A percentile compares a stretch with the other conserved stretches of the same genome.
Evolutionary conservation across 1,284 basidiomycete species (phyloP).

Genomic region (Cryptococcus sp.): DNA sequence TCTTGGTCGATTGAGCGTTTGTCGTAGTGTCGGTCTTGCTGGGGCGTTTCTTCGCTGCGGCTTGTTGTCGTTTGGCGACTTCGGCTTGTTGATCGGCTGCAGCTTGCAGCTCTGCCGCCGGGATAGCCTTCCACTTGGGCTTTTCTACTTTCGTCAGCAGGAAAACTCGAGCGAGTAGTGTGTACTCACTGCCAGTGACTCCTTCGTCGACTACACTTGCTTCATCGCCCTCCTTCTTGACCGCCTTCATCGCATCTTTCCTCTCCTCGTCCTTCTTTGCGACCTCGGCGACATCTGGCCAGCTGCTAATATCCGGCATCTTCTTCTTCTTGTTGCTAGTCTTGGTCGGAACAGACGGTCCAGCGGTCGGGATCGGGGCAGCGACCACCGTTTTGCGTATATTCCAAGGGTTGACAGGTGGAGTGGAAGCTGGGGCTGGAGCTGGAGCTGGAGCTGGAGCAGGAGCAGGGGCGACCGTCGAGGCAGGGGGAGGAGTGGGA

Average conservation of each 20-base stretch:
- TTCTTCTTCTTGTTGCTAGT: slow-evolving; percentile 15
- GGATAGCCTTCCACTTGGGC: slow-evolving; percentile 46
- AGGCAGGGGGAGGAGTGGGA: background rate
- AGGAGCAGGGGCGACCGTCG: background rate
- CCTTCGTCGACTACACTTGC: slow-evolving; percentile 14
- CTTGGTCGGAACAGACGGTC: too few relatives aligned
- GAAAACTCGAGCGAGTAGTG: background rate
- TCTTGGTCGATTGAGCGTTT: slow-evolving; percentile 1
- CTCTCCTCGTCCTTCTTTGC: slow-evolving; percentile 25
- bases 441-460: background rate
- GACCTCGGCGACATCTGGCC: slow-evolving; percentile 39
- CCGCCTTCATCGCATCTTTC: slow-evolving; percentile 23
- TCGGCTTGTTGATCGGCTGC: slow-evolving; percentile 44
- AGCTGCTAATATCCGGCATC: slow-evolving; percentile 24
- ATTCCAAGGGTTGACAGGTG: slow-evolving; percentile 38
- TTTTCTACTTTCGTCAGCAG: slow-evolving; percentile 31
- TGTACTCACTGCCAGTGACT: slow-evolving; percentile 21
- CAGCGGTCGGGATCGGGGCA: too few relatives aligned
- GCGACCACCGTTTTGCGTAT: slow-evolving; percentile 38
- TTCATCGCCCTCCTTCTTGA: slow-evolving; percentile 22
- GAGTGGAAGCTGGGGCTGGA: slow-evolving; percentile 15
- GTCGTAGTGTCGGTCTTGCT: slow-evolving; percentile 6
- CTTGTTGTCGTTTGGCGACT: slow-evolving; percentile 13
- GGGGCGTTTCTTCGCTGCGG: slow-evolving; percentile 6
- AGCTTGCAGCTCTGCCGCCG: slow-evolving; percentile 44